Conservation (phyloP, 768 basidiomycete species). For the Amanita rubescens region DNA sequence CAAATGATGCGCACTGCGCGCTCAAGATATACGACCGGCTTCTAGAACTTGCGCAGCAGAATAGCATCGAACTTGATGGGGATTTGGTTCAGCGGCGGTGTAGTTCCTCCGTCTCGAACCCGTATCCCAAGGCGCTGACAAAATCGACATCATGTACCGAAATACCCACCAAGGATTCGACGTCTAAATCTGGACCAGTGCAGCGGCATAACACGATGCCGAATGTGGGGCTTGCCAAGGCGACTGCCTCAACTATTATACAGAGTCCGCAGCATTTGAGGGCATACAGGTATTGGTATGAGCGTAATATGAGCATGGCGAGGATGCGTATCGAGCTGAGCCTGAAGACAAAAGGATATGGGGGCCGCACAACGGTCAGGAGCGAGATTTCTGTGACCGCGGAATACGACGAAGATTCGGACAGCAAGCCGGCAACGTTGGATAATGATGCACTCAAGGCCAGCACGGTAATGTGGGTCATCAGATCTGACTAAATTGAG, state of each 20-base stretch:
- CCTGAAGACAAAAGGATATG: slow-evolving; percentile 11
- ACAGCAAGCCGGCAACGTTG: neutral
- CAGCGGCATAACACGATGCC: neutral
- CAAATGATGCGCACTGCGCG: slow-evolving; percentile 30
- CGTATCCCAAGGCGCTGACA: neutral
- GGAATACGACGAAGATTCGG: neutral
- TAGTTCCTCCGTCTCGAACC: neutral
- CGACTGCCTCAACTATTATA: slow-evolving; percentile 7
- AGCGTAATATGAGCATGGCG: slow-evolving; percentile 18
- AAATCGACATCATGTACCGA: neutral
- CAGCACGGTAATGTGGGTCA: slow-evolving; percentile 25
- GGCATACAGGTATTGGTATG: slow-evolving; percentile 27
- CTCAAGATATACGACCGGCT: slow-evolving; percentile 24
- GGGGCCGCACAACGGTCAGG: neutral
- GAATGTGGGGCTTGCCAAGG: too few relatives aligned
- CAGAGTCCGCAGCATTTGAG: slow-evolving; percentile 23
- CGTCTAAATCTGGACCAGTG: neutral
- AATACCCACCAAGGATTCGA: neutral
- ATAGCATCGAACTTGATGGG: slow-evolving; percentile 12
- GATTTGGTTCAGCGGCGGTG: neutral
- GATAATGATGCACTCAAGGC: slow-evolving; percentile 14
- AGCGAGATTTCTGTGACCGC: neutral
- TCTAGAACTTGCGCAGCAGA: slow-evolving; percentile 17
- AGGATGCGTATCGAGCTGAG: slow-evolving; percentile 23
- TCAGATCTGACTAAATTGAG: neutral